phyloP scores from a whole-genome alignment of 306 rosid genomes.

The Fagus sylvatica region DNA sequence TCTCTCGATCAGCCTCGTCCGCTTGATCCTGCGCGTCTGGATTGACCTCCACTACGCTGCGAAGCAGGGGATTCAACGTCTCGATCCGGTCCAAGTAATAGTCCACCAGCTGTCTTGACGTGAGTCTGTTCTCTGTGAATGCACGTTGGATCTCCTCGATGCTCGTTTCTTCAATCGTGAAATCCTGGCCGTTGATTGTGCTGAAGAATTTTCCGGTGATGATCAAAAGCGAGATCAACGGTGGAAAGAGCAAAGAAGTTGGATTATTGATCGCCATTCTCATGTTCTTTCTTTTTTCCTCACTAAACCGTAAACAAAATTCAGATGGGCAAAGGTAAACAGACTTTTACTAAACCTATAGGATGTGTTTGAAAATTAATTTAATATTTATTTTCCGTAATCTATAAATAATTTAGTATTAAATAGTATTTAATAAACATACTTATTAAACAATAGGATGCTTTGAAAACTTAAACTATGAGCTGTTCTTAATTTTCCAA shows the following conservation, averaged over 20 bases:
- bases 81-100: conserved; percentile 42
- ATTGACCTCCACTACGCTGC: conserved; percentile 62
- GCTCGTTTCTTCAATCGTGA: conserved; percentile 49
- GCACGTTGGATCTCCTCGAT: conserved; percentile 49
- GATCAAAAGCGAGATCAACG: conserved; percentile 20
- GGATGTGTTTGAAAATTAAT: too few relatives aligned
- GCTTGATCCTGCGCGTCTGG: conserved; percentile 67
- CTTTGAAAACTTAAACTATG: too few relatives aligned
- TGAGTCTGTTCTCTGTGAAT: conserved; percentile 40
- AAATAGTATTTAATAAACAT: too few relatives aligned
- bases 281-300: too few relatives aligned
- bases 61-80: conserved; percentile 49
- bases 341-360: too few relatives aligned
- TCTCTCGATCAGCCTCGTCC: conserved; percentile 55
- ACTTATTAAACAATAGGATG: too few relatives aligned
- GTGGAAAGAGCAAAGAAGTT: conserved; percentile 4
- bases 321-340: too few relatives aligned
- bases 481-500: too few relatives aligned
- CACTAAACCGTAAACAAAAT: too few relatives aligned
- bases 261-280: too few relatives aligned
- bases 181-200: conserved; percentile 14
- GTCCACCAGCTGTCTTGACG: conserved; percentile 51
- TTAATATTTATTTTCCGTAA: too few relatives aligned
- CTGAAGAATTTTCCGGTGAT: background rate
- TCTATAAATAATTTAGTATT: too few relatives aligned